Evolutionary conservation across 192 early-diverging fungal genomes (phyloP).

Genomic region (Phlyctochytrium planicorne): DNA sequence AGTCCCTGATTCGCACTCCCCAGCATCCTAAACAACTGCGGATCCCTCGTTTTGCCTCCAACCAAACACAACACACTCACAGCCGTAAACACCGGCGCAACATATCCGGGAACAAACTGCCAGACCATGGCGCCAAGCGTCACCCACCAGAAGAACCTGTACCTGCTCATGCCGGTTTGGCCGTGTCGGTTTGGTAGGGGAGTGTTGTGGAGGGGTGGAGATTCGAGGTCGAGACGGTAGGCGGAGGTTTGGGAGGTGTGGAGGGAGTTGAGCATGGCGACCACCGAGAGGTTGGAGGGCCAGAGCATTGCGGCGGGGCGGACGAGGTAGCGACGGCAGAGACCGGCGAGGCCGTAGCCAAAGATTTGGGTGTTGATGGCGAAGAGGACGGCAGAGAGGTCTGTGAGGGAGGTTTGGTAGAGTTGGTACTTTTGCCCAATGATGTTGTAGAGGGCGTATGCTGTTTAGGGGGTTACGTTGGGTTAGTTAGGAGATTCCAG

Average conservation of each 20-base stretch:
- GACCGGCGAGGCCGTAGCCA: conserved; percentile 51
- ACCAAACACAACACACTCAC: conserved; percentile 27
- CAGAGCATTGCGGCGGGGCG: conserved; percentile 84
- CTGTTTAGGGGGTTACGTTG: background rate
- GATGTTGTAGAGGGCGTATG: conserved; percentile 3
- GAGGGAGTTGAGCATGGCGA: conserved; percentile 74
- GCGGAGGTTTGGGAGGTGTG: too few relatives aligned
- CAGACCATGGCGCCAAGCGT: too few relatives aligned
- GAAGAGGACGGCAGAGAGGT: conserved; percentile 16
- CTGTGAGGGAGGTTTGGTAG: conserved; percentile 7
- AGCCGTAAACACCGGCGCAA: conserved; percentile 9
- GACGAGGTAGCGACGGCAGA: conserved; percentile 74
- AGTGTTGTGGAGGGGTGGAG: too few relatives aligned
- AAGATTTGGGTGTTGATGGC: conserved; percentile 55
- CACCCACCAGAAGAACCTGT: too few relatives aligned
- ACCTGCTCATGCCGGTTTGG: too few relatives aligned
- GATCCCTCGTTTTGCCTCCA: too few relatives aligned
- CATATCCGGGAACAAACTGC: conserved; percentile 23
- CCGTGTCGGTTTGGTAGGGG: too few relatives aligned
- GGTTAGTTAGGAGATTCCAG: too few relatives aligned
- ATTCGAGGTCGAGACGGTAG: too few relatives aligned
- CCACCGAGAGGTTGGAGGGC: conserved; percentile 62
- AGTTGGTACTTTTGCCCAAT: conserved; percentile 4
- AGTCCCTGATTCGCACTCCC: conserved; percentile 16
- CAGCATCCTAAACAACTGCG: too few relatives aligned